These are phyloP conservation scores for Clarireedia homoeocarpa DNA, from an alignment of 2,329 filamentous ascomycete species.

Conservation along the genomic window DNA sequence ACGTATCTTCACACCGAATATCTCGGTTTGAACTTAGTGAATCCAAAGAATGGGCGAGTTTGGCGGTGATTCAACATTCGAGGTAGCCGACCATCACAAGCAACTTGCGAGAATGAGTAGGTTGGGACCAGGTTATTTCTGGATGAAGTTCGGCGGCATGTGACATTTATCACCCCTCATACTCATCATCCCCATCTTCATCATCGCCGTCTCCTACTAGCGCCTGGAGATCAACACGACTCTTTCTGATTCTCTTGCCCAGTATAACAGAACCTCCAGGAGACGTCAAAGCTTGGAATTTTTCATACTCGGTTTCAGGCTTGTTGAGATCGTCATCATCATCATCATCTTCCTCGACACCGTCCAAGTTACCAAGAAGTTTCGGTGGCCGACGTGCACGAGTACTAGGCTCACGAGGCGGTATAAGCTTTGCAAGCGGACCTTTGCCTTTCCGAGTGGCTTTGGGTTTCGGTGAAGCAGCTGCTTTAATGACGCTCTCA, in stretches of 20 bases:
- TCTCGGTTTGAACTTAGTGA: no score
- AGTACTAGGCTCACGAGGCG: constrained; percentile 17
- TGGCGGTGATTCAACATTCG: no score
- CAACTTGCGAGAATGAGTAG: no score
- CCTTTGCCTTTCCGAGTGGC: constrained; percentile 1
- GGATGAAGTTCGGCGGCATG: no score
- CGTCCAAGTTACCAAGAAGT: constrained; percentile 12
- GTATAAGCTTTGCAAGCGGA: constrained; percentile 5
- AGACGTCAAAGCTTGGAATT: constrained; percentile 22
- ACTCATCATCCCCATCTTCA: constrained; percentile 10
- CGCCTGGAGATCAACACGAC: constrained; percentile 6
- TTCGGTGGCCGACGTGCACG: constrained; percentile 17
- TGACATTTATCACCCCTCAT: neutral
- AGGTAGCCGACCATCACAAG: no score
- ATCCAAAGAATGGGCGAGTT: no score
- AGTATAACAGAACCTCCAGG: constrained; percentile 17
- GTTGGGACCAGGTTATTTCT: no score
- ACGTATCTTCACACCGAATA: no score
- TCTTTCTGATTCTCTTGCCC: constrained; percentile 23
- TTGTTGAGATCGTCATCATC: constrained; percentile 12
- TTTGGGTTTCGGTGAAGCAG: neutral
- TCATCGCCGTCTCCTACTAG: constrained; percentile 6
- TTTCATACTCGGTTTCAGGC: constrained; percentile 25
- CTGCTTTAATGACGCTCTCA: neutral
- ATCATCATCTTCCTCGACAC: constrained; percentile 16